Conservation (phyloP, 2,329 filamentous ascomycete species). For the Helotiales sp. region DNA sequence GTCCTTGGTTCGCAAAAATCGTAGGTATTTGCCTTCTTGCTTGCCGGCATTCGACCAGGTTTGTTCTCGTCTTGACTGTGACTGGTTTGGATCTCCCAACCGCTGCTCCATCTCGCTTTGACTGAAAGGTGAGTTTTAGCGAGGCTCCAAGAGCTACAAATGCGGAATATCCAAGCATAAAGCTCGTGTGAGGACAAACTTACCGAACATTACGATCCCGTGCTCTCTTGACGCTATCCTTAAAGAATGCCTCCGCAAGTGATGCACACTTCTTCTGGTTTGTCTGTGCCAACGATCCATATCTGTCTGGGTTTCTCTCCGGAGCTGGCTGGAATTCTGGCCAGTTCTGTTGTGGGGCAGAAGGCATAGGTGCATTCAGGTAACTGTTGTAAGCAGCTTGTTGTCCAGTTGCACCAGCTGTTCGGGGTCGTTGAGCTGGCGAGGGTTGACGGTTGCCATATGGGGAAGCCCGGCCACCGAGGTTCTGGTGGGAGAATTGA, state of each 20-base stretch:
- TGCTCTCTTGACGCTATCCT: conserved; percentile 95
- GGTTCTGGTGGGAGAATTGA: conserved; percentile 96
- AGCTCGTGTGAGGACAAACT: conserved; percentile 33
- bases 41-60: conserved; percentile 84
- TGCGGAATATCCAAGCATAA: not conserved
- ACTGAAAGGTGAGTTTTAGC: conserved; percentile 53
- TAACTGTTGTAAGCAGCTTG: conserved; percentile 69
- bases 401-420: conserved; percentile 73
- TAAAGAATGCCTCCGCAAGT: conserved; percentile 90
- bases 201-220: conserved; percentile 94
- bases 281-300: conserved; percentile 66
- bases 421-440: conserved; percentile 79
- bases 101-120: conserved; percentile 91
- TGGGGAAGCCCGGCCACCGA: conserved; percentile 73
- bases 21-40: conserved; percentile 90
- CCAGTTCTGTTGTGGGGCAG: conserved; percentile 58
- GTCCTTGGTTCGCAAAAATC: conserved; percentile 92
- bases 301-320: conserved; percentile 86
- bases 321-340: conserved; percentile 79
- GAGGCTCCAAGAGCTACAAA: not conserved
- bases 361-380: conserved; percentile 70
- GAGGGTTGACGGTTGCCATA: conserved; percentile 72
- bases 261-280: conserved; percentile 74
- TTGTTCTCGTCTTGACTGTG: conserved; percentile 77
- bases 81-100: conserved; percentile 76